A percentile compares a stretch with the other conserved stretches of the same genome.
phyloP scores from a whole-genome alignment of 192 early-diverging fungal genomes.

The Coemansia sp. region DNA sequence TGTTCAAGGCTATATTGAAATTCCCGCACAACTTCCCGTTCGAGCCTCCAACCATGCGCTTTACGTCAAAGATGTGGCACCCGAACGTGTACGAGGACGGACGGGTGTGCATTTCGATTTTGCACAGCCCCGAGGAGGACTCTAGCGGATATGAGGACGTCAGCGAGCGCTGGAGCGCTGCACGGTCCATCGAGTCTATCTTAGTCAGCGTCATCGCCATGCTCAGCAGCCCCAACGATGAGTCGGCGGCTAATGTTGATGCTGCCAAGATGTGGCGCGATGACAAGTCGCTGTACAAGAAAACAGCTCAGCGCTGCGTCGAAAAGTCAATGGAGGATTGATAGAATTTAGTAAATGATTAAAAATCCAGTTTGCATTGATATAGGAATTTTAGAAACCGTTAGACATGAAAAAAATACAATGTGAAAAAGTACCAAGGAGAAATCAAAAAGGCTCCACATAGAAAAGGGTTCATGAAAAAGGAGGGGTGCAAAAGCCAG shows the following conservation, averaged over 20 bases:
- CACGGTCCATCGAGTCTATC: constrained; percentile 93
- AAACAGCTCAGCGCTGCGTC: constrained; percentile 64
- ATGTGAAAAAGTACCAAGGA: background rate
- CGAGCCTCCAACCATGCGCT: constrained; percentile 86
- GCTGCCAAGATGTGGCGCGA: constrained; percentile 88
- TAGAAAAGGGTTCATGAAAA: background rate
- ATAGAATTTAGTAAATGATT: background rate
- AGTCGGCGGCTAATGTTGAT: constrained; percentile 92
- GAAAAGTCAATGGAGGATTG: constrained; percentile 21
- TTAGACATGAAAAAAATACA: background rate
- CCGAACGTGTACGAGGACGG: constrained; percentile 92
- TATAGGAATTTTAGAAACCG: background rate
- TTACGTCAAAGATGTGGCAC: constrained; percentile 87
- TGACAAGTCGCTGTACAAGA: constrained; percentile 67
- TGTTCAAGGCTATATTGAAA: constrained; percentile 79
- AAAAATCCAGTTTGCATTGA: background rate
- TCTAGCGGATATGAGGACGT: constrained; percentile 88
- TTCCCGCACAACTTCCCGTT: constrained; percentile 80
- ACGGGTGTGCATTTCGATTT: constrained; percentile 93
- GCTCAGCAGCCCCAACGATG: constrained; percentile 89
- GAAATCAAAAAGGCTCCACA: background rate
- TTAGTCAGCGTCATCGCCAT: constrained; percentile 87
- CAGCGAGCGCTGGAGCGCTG: constrained; percentile 90
- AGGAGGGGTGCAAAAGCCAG: background rate
- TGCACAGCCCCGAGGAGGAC: constrained; percentile 84